Conservation (phyloP, 805 yeast genomes). For the Candida gorgasii region DNA sequence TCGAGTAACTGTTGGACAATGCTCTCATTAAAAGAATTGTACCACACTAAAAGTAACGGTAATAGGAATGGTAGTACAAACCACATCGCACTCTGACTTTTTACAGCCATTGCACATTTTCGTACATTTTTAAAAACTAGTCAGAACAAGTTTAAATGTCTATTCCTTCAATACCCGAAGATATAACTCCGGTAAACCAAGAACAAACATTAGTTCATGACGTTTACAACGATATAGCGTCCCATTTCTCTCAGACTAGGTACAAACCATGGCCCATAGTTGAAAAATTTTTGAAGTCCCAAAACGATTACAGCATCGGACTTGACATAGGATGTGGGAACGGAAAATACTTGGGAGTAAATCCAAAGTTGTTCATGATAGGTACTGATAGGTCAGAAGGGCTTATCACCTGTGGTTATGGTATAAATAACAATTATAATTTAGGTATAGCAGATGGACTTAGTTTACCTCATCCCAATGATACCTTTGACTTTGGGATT, state of each 20-base stretch:
- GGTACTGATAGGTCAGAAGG: conserved; percentile 80
- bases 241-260: conserved; percentile 90
- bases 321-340: conserved; percentile 97
- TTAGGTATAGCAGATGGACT: conserved; percentile 83
- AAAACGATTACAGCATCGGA: conserved; percentile 64
- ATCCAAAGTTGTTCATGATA: conserved; percentile 63
- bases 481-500: conserved; percentile 77
- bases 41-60: conserved; percentile 2
- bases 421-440: conserved; percentile 46
- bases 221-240: conserved; percentile 91
- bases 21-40: neutral
- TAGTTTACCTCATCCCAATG: conserved; percentile 39
- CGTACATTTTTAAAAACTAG: neutral
- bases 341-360: conserved; percentile 83
- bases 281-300: conserved; percentile 57
- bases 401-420: conserved; percentile 61
- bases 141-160: neutral
- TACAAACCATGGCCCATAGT: conserved; percentile 99
- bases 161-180: conserved; percentile 14
- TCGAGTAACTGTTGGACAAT: neutral
- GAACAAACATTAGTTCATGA: conserved; percentile 83
- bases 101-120: too few relatives aligned
- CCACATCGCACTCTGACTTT: conserved; percentile 14
- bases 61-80: conserved; percentile 11
- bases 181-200: conserved; percentile 51